phyloP scores from a whole-genome alignment of 768 basidiomycete genomes.

The Gautieria morchelliformis region DNA sequence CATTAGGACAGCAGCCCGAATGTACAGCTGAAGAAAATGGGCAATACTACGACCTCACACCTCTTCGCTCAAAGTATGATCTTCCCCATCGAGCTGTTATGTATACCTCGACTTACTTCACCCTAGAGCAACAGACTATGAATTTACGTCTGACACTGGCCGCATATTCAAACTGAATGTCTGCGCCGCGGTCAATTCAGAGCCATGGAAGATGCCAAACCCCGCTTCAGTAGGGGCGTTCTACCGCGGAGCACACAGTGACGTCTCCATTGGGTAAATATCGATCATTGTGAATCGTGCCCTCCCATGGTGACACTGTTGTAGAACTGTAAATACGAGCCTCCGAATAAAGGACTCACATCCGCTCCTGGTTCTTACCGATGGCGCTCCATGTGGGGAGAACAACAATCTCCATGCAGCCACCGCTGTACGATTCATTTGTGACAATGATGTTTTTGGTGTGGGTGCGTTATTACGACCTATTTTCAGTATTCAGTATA shows the following conservation, averaged over 20 bases:
- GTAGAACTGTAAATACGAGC: conserved; percentile 55
- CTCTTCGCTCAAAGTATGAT: conserved; percentile 45
- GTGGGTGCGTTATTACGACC: conserved; percentile 27
- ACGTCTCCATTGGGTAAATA: conserved; percentile 64
- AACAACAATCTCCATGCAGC: conserved; percentile 41
- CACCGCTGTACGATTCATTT: conserved; percentile 67
- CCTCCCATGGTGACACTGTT: not conserved
- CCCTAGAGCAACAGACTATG: conserved; percentile 53
- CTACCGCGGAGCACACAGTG: conserved; percentile 49
- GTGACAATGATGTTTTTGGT: conserved; percentile 55
- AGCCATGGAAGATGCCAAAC: conserved; percentile 37
- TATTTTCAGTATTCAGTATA: not conserved
- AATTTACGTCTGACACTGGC: conserved; percentile 36
- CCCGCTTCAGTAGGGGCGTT: conserved; percentile 48
- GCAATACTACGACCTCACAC: conserved; percentile 58
- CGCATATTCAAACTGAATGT: conserved; percentile 49
- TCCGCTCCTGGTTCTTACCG: conserved; percentile 45
- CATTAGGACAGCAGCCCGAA: conserved; percentile 36
- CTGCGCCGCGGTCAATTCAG: conserved; percentile 46
- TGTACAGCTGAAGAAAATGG: conserved; percentile 50
- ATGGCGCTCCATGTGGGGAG: conserved; percentile 58
- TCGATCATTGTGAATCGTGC: conserved; percentile 12
- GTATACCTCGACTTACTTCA: not conserved
- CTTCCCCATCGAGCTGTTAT: not conserved
- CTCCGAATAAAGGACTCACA: conserved; percentile 42